Conservation (phyloP, 192 early-diverging fungal species). For the Coemansia sp. region DNA sequence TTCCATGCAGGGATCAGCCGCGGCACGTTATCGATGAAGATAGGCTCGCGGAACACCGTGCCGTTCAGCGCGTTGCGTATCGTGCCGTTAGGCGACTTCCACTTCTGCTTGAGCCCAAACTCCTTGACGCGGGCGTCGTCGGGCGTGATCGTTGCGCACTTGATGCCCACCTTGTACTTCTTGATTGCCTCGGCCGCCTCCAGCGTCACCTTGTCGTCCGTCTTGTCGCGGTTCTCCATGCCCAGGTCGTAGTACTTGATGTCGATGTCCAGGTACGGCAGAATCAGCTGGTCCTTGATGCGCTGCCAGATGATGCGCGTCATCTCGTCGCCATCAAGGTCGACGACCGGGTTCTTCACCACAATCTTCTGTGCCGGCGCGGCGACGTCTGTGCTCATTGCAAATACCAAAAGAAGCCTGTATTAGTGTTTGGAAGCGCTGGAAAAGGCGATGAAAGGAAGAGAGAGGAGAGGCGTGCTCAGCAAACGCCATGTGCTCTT, state of each 20-base stretch:
- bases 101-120: conserved; percentile 97
- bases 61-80: conserved; percentile 96
- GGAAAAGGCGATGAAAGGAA: background rate
- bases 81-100: conserved; percentile 97
- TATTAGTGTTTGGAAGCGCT: background rate
- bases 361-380: conserved; percentile 58
- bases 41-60: conserved; percentile 98
- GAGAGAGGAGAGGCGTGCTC: background rate
- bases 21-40: conserved; percentile 89
- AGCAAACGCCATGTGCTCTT: background rate
- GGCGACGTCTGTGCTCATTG: conserved; percentile 49
- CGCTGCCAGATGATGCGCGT: conserved; percentile 95
- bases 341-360: conserved; percentile 82
- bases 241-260: conserved; percentile 98
- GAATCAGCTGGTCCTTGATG: conserved; percentile 89
- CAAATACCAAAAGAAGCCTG: conserved; percentile 2
- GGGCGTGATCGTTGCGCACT: conserved; percentile 99
- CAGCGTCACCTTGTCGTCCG: conserved; percentile 91
- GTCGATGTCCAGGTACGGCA: conserved; percentile 83
- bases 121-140: conserved; percentile 93
- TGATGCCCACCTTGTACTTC: conserved; percentile 98
- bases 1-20: conserved; percentile 92
- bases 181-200: conserved; percentile 96
- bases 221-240: conserved; percentile 89
- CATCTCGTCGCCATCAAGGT: conserved; percentile 98